These are phyloP conservation scores for Leersia perrieri DNA, from an alignment of 176 grass and related monocot genomes.

Conservation along the genomic window DNA sequence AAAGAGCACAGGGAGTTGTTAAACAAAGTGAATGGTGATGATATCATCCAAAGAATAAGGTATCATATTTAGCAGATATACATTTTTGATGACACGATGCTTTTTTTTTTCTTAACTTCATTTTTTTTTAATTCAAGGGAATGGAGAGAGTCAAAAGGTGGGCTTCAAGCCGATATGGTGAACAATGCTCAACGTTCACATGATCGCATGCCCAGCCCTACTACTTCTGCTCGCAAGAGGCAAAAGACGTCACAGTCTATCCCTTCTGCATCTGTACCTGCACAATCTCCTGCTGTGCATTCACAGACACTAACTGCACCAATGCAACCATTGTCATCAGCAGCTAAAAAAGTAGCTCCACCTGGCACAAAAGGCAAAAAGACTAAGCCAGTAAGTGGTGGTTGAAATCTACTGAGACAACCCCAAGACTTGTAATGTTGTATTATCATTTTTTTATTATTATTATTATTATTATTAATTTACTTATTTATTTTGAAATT, in stretches of 20 bases:
- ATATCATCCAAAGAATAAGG: slow-evolving; percentile 76
- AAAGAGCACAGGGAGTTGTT: slow-evolving; percentile 70
- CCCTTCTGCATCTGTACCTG: slow-evolving; percentile 46
- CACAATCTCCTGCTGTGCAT: slow-evolving; percentile 49
- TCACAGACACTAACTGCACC: slow-evolving; percentile 42
- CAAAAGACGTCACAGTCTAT: slow-evolving; percentile 71
- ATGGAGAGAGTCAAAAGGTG: slow-evolving; percentile 43
- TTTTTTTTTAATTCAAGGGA: slow-evolving; percentile 17
- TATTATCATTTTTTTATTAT: neutral
- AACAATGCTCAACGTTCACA: slow-evolving; percentile 49
- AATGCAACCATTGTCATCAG: slow-evolving; percentile 69
- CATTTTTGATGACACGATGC: neutral
- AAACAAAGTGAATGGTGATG: slow-evolving; percentile 63
- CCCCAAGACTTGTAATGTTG: neutral
- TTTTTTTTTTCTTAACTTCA: neutral
- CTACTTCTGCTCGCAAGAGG: slow-evolving; percentile 76
- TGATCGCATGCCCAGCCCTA: slow-evolving; percentile 61
- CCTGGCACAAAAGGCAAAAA: slow-evolving; percentile 65
- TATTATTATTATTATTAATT: neutral
- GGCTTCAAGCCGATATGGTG: slow-evolving; percentile 37
- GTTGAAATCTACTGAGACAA: neutral
- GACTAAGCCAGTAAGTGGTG: slow-evolving; percentile 58
- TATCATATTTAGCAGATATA: slow-evolving; percentile 24
- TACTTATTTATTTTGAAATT: slow-evolving; percentile 16
- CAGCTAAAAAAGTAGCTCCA: slow-evolving; percentile 48